Evolutionary conservation across 2,329 filamentous ascomycete genomes (phyloP).

Genomic region (Rosellinia necatrix): DNA sequence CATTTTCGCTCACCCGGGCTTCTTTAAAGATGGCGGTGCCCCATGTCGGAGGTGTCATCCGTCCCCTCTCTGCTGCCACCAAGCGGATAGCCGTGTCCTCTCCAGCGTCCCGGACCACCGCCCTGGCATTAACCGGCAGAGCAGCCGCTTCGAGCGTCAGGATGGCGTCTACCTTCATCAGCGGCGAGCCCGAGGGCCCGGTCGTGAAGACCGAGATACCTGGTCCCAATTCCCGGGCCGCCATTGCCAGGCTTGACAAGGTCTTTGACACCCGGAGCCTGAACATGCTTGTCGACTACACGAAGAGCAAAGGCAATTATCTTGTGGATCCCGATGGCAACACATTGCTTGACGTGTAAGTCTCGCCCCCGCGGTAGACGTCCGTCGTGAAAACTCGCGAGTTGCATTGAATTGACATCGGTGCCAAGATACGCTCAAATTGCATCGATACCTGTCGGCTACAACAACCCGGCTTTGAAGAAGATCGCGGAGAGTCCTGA

Average conservation of each 20-base stretch:
- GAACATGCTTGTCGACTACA: conserved; percentile 82
- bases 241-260: conserved; percentile 71
- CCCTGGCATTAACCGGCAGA: conserved; percentile 25
- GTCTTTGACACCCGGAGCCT: conserved; percentile 86
- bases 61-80: conserved; percentile 32
- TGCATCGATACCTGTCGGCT: conserved; percentile 88
- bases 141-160: conserved; percentile 29
- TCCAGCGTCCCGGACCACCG: conserved; percentile 20
- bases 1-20: neutral
- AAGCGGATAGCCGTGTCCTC: conserved; percentile 26
- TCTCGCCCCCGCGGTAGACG: conserved; percentile 13
- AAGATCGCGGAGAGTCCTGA: conserved; percentile 74
- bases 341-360: conserved; percentile 72
- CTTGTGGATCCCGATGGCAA: conserved; percentile 75
- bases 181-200: conserved; percentile 57
- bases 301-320: conserved; percentile 79
- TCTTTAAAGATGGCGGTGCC: conserved; percentile 36
- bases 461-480: conserved; percentile 82
- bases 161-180: conserved; percentile 39
- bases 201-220: conserved; percentile 68
- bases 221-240: conserved; percentile 73
- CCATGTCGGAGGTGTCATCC: conserved; percentile 36
- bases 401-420: conserved; percentile 17
- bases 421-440: conserved; percentile 82
- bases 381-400: neutral